Percentiles rank a stretch among this genome's conserved stretches.
Conservation (phyloP, 2,329 filamentous ascomycete species). For the Rhynchosporium graminicola region DNA sequence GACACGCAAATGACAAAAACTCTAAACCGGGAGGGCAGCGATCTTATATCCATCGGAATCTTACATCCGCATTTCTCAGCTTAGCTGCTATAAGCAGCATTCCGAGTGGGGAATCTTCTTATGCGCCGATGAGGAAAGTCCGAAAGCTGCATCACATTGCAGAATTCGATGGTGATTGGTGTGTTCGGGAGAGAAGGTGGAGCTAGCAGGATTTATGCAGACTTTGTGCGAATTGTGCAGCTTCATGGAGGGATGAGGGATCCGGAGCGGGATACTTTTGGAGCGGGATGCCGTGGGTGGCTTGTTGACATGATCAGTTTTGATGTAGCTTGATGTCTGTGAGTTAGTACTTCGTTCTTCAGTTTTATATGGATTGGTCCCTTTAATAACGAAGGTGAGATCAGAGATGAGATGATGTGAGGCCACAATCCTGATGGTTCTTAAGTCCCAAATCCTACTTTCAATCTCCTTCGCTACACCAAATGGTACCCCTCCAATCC, state of each 20-base stretch:
- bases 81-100: conserved; percentile 6
- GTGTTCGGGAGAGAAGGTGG: not conserved
- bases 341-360: too few relatives aligned
- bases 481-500: too few relatives aligned
- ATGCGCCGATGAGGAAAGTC: not conserved
- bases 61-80: conserved; percentile 8
- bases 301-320: too few relatives aligned
- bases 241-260: not conserved
- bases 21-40: not conserved
- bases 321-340: too few relatives aligned
- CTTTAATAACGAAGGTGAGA: too few relatives aligned
- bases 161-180: not conserved
- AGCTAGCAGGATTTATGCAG: not conserved
- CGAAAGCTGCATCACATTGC: not conserved
- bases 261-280: not conserved
- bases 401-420: too few relatives aligned
- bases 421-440: too few relatives aligned
- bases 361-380: too few relatives aligned
- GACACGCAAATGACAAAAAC: too few relatives aligned
- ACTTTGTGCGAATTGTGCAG: not conserved
- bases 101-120: conserved; percentile 1
- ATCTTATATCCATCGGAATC: not conserved
- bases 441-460: too few relatives aligned
- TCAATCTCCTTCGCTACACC: too few relatives aligned
- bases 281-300: not conserved